A percentile compares a stretch with the other conserved stretches of the same genome.
Evolutionary conservation across 1,284 basidiomycete genomes (phyloP).

Genomic region (Cryptococcus sp.): DNA sequence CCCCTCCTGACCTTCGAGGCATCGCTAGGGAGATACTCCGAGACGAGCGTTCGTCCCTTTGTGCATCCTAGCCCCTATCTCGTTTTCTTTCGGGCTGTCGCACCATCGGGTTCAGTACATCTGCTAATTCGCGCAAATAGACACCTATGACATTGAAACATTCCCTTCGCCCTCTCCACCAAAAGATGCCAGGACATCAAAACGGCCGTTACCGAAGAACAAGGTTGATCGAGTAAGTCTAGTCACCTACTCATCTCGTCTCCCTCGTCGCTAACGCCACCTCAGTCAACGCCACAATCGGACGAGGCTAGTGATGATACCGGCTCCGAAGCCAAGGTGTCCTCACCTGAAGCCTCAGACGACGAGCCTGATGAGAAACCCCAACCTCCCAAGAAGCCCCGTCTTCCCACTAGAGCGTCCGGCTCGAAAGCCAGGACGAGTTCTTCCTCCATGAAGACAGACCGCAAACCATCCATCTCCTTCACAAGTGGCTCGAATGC

Average conservation of each 20-base stretch:
- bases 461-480: slow-evolving; percentile 9
- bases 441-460: slow-evolving; percentile 1
- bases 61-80: background rate
- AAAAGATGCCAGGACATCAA: slow-evolving; percentile 21
- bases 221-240: slow-evolving; percentile 7
- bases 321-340: slow-evolving; percentile 8
- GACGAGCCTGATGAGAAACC: no score
- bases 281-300: background rate
- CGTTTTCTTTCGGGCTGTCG: background rate
- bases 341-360: background rate
- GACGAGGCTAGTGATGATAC: slow-evolving; percentile 9
- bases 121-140: slow-evolving; percentile 20
- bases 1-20: no score
- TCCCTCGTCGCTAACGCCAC: background rate
- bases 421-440: background rate
- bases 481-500: background rate
- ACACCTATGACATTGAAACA: slow-evolving; percentile 33
- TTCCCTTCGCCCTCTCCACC: slow-evolving; percentile 40
- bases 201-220: slow-evolving; percentile 10
- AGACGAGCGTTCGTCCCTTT: background rate
- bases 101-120: background rate
- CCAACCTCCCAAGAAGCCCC: slow-evolving; percentile 1
- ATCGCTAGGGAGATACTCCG: background rate
- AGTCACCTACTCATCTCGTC: background rate
- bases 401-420: slow-evolving; percentile 1